Percentiles rank a stretch among this genome's conserved stretches.
phyloP scores from a whole-genome alignment of 2,329 filamentous ascomycete species.

The Grosmannia penicillata region DNA sequence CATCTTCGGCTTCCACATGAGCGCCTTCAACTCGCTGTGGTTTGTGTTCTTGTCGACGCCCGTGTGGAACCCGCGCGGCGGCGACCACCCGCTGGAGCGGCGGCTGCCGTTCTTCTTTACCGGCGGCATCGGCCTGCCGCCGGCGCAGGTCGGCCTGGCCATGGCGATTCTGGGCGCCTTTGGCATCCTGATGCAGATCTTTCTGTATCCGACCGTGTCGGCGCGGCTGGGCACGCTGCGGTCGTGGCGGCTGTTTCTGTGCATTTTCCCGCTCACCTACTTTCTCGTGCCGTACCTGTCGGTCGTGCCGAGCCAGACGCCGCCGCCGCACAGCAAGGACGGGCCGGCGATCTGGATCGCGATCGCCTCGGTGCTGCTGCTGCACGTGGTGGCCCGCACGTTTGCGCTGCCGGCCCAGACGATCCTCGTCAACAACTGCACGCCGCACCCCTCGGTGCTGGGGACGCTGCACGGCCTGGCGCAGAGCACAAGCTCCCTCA shows the following conservation, averaged over 20 bases:
- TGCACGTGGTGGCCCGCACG: conserved; percentile 61
- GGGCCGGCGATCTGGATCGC: conserved; percentile 48
- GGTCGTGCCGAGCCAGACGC: conserved; percentile 42
- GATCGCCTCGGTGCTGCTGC: conserved; percentile 43
- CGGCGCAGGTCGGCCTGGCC: conserved; percentile 57
- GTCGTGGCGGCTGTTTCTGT: conserved; percentile 53
- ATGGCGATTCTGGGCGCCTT: conserved; percentile 64
- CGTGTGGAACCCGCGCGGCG: conserved; percentile 31
- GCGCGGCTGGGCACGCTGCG: conserved; percentile 50
- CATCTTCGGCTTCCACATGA: conserved; percentile 57
- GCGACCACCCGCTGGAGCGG: conserved; percentile 15
- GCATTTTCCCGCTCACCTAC: conserved; percentile 58
- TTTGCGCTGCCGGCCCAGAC: conserved; percentile 47
- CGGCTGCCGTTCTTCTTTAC: conserved; percentile 47
- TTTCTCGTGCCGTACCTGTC: conserved; percentile 55
- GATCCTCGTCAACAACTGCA: conserved; percentile 46
- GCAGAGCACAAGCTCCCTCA: conserved; percentile 43
- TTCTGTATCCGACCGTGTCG: conserved; percentile 56
- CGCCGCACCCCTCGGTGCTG: conserved; percentile 39
- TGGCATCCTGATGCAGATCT: conserved; percentile 59
- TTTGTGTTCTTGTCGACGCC: conserved; percentile 65
- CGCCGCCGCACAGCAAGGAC: conserved; percentile 34
- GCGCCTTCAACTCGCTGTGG: conserved; percentile 62
- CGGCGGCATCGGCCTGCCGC: conserved; percentile 61
- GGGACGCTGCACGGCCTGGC: conserved; percentile 42